Evolutionary conservation across 1,284 basidiomycete genomes (phyloP).

Genomic region (Pholiota adiposa): DNA sequence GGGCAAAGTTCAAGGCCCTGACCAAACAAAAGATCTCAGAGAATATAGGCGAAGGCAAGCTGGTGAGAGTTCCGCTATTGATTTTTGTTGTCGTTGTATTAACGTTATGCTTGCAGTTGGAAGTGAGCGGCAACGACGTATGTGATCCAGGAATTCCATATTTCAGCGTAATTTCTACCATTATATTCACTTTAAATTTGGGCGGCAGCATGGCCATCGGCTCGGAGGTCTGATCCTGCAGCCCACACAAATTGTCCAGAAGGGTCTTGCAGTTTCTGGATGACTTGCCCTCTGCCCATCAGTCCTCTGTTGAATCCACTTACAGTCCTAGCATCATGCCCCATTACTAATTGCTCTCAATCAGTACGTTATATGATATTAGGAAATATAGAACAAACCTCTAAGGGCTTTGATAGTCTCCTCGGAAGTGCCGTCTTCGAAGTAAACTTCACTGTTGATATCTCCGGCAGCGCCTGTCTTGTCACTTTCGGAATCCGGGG

Average conservation of each 20-base stretch:
- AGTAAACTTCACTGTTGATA: conserved; percentile 82
- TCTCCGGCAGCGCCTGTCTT: conserved; percentile 59
- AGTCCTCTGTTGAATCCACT: conserved; percentile 67
- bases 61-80: conserved; percentile 42
- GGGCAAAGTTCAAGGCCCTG: conserved; percentile 80
- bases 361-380: conserved; percentile 1
- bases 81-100: conserved; percentile 8
- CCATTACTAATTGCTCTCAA: conserved; percentile 63
- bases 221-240: conserved; percentile 85
- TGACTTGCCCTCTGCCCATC: conserved; percentile 94
- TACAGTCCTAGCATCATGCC: conserved; percentile 77
- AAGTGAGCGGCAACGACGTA: conserved; percentile 70
- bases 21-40: conserved; percentile 80
- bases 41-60: conserved; percentile 81
- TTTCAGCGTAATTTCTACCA: neutral
- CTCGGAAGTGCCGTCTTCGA: conserved; percentile 83
- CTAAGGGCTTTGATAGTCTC: conserved; percentile 64
- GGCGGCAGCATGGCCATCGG: conserved; percentile 87
- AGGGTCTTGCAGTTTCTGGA: conserved; percentile 74
- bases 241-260: conserved; percentile 82
- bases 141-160: conserved; percentile 46
- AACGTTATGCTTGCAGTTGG: conserved; percentile 47
- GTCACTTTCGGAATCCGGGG: conserved; percentile 63
- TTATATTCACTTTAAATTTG: conserved; percentile 63
- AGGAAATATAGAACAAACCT: conserved; percentile 44